Base-by-base conservation (phyloP, 495 filamentous ascomycete species). In the Wilcoxina mikolae region DNA sequence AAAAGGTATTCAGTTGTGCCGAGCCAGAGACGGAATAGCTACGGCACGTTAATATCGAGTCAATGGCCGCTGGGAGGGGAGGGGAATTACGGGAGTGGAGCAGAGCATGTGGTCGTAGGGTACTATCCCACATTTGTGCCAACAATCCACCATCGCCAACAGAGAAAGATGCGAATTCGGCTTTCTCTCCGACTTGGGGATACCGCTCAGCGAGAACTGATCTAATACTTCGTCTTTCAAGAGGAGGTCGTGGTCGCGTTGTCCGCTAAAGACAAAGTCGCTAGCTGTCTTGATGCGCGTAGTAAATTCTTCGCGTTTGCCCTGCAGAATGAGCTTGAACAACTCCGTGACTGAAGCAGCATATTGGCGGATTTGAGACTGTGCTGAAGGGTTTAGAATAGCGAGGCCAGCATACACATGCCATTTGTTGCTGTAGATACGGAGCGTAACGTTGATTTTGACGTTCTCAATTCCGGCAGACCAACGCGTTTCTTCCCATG, bases 81-180 rank as follows among this genome's bases (percentile, higher is more conserved):
- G 22, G 44, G 17, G 18, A 71, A 76, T 67, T 67, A 83, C 81
- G 50, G 91, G 91, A 12, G 91, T 98, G 11, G 86, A 94, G 71
- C 91, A 98, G 60, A 98, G 94, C 87, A 96, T 95, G 72, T 98
- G 91, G 68, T 96, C 89, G 68, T 96, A 98, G 0, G 91, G 91
- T 28, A 91, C 84, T 58, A 95, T 98, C 28, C 81, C 84, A 12
- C 95, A 74, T 55, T 84, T 84, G 68, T 81, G 89, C 91, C 91
- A 98, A 69, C 87, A 96, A 70, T 98, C 91, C 25, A 96, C 91
- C 78, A 98, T 98, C n/a, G 90, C 93, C 33, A 98, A 77, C 46
- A 98, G 76, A 69, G 79, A 84, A 27, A 98, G 73, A 67, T 98
- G 91, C 62, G 87, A 95, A 69, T 98, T 98, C 24, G 83, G 86